phyloP scores from a whole-genome alignment of 2,329 filamentous ascomycete genomes.

The Penicillium sp. region DNA sequence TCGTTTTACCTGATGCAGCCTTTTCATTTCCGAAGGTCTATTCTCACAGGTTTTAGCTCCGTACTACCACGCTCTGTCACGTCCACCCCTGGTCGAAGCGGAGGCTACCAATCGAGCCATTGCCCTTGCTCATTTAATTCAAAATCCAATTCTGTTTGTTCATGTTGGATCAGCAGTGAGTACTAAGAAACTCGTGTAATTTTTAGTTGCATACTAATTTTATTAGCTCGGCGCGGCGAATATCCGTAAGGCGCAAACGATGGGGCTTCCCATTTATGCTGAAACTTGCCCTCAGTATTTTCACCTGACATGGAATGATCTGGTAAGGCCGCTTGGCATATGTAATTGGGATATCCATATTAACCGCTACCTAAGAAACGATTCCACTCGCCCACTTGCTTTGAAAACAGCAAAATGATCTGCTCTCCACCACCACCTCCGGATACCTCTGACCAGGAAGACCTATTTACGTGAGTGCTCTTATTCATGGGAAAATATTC shows the following conservation, averaged over 20 bases:
- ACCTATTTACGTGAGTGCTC: conserved; percentile 5
- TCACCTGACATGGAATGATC: conserved; percentile 45
- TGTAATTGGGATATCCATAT: background rate
- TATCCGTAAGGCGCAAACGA: conserved; percentile 49
- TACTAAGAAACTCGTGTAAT: background rate
- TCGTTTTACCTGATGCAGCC: background rate
- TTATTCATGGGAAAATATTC: background rate
- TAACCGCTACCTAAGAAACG: conserved; percentile 2
- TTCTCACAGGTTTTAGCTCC: conserved; percentile 26
- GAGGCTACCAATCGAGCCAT: conserved; percentile 51
- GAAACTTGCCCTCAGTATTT: conserved; percentile 59
- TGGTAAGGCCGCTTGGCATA: background rate
- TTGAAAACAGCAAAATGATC: conserved; percentile 12
- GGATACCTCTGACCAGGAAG: conserved; percentile 3
- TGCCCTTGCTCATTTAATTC: conserved; percentile 47
- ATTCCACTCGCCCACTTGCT: conserved; percentile 10
- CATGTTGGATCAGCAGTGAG: conserved; percentile 45
- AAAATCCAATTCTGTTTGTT: conserved; percentile 52
- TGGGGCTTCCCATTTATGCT: conserved; percentile 51
- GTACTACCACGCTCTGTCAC: conserved; percentile 42
- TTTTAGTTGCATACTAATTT: background rate
- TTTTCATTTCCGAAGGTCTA: background rate
- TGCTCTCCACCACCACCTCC: conserved; percentile 12
- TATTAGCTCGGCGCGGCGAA: conserved; percentile 43
- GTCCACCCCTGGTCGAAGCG: conserved; percentile 41